These are phyloP conservation scores for Starmerella kuoi DNA, from an alignment of 805 yeast genomes.

Conservation along the genomic window DNA sequence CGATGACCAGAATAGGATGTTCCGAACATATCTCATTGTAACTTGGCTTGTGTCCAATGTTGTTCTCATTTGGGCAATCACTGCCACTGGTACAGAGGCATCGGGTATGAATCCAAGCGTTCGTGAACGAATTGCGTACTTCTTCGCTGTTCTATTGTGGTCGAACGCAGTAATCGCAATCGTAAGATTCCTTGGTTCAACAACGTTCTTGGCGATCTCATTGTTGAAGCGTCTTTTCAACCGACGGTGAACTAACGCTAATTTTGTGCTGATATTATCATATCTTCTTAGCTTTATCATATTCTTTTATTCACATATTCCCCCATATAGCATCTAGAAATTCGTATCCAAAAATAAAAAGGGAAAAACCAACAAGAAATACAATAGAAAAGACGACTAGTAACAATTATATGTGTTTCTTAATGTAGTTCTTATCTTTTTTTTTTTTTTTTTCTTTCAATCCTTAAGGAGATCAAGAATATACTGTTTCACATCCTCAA, in stretches of 20 bases:
- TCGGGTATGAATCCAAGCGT: conserved; percentile 32
- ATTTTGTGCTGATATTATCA: background rate
- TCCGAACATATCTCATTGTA: conserved; percentile 32
- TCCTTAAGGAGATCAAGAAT: background rate
- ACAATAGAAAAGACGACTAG: too few relatives aligned
- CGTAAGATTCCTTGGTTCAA: conserved; percentile 45
- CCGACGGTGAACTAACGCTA: conserved; percentile 8
- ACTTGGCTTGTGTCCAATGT: conserved; percentile 33
- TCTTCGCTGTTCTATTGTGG: conserved; percentile 43
- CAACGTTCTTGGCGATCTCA: conserved; percentile 33
- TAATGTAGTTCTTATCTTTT: too few relatives aligned
- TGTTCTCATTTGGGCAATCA: conserved; percentile 30
- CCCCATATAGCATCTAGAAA: too few relatives aligned
- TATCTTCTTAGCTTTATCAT: too few relatives aligned
- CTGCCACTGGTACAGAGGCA: conserved; percentile 29
- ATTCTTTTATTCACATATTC: too few relatives aligned
- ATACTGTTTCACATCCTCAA: conserved; percentile 44
- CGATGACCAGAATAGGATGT: conserved; percentile 32
- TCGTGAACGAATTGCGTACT: conserved; percentile 29
- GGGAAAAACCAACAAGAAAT: too few relatives aligned
- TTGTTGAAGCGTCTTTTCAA: conserved; percentile 12
- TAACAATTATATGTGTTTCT: too few relatives aligned
- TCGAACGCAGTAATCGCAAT: conserved; percentile 49
- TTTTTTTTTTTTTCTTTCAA: too few relatives aligned
- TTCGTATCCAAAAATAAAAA: too few relatives aligned